Evolutionary conservation across 1,139 yeast species (phyloP).

Genomic region (Suhomyces kunorum): DNA sequence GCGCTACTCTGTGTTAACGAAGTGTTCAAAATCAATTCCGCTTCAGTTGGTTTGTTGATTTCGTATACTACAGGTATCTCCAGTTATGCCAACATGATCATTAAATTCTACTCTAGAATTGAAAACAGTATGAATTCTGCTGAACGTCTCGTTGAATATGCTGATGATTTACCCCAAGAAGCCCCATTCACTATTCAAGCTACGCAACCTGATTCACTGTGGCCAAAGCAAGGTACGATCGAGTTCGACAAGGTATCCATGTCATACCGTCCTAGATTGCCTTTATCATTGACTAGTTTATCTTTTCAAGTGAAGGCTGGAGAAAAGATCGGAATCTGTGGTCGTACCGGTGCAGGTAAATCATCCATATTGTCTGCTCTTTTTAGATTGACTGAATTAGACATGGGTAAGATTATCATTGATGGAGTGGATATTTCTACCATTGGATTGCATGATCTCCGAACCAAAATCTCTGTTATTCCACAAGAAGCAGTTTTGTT

Average conservation of each 20-base stretch:
- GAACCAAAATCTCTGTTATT: constrained; percentile 63
- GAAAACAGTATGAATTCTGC: constrained; percentile 85
- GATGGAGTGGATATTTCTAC: constrained; percentile 61
- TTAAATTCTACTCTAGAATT: constrained; percentile 61
- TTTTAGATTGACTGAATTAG: constrained; percentile 60
- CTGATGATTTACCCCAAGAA: constrained; percentile 45
- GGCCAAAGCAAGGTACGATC: constrained; percentile 53
- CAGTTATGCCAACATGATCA: constrained; percentile 45
- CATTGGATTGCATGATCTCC: constrained; percentile 56
- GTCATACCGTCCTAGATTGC: constrained; percentile 75
- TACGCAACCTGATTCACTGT: constrained; percentile 50
- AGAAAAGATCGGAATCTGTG: constrained; percentile 73
- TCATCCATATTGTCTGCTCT: constrained; percentile 67
- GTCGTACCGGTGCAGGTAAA: constrained; percentile 82
- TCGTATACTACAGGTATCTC: constrained; percentile 57
- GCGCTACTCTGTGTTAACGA: constrained; percentile 63
- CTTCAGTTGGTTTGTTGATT: constrained; percentile 71
- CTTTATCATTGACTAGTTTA: constrained; percentile 65
- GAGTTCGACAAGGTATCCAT: constrained; percentile 58
- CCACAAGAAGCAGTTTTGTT: constrained; percentile 79
- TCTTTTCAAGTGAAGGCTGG: constrained; percentile 47
- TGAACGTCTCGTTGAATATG: constrained; percentile 74
- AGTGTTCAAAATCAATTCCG: constrained; percentile 60
- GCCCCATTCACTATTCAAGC: constrained; percentile 44
- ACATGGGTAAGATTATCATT: constrained; percentile 52